Percentiles rank a stretch among this genome's conserved stretches.
These are phyloP conservation scores for Gynochthodes officinalis DNA, from an alignment of 257 asterid species.

Conservation along the genomic window DNA sequence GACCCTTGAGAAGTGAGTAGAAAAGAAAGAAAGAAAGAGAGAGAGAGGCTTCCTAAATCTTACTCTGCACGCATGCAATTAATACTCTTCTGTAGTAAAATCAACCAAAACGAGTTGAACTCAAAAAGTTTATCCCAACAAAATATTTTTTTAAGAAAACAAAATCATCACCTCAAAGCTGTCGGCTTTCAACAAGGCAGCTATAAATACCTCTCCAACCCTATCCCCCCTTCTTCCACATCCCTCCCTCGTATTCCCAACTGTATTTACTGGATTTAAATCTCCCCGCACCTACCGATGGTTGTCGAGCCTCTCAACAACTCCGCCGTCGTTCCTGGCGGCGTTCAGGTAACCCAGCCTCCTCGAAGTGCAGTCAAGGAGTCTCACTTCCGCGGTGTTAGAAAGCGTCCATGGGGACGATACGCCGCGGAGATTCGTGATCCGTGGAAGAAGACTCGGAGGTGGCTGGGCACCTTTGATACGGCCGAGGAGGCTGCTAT, in stretches of 20 bases:
- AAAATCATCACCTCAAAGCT: constrained; percentile 2
- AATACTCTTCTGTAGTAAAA: not conserved
- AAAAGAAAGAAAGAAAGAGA: too few relatives aligned
- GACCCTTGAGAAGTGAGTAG: not conserved
- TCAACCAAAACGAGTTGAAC: not conserved
- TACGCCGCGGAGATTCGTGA: constrained; percentile 75
- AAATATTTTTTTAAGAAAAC: too few relatives aligned
- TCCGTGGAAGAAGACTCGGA: constrained; percentile 65
- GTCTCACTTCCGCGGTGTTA: constrained; percentile 58
- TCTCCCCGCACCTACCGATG: not conserved
- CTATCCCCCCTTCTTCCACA: not conserved
- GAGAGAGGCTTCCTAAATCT: constrained; percentile 20
- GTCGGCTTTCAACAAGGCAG: constrained; percentile 33
- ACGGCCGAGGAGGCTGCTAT: constrained; percentile 72
- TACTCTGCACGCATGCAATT: constrained; percentile 14
- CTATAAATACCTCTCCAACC: constrained; percentile 32
- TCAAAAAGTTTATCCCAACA: too few relatives aligned
- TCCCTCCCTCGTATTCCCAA: not conserved
- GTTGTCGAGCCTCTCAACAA: constrained; percentile 14
- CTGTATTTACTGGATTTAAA: too few relatives aligned
- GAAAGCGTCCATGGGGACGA: constrained; percentile 70
- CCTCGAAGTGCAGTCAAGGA: constrained; percentile 17
- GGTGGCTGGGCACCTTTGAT: constrained; percentile 72
- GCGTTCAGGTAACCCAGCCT: constrained; percentile 16
- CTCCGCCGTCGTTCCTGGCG: constrained; percentile 16